Evolutionary conservation across 805 yeast species (phyloP), one percentile per base, ranked within the genome.

Genomic region (Komagataella kurtzmanii): DNA sequence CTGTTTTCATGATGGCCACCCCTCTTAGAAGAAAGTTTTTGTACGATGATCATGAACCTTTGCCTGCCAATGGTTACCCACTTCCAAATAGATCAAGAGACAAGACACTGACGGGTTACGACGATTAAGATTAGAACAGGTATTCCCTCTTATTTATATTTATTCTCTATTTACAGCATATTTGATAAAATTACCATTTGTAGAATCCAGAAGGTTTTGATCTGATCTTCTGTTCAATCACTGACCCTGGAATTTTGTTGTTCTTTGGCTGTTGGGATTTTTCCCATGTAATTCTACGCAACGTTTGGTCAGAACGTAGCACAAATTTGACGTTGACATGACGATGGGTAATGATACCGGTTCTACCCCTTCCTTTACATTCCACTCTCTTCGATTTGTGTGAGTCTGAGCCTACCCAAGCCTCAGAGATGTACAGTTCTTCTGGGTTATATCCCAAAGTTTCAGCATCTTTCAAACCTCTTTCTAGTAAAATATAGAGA

Each of bases 341-440:
- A 54, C 85, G 80, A 61, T 87, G 93, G 36, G 74, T 76, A 50
- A 85, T 76, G 53, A 86, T 68, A 63, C 98, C 98, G 18, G 78
- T 74, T 66, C 96, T 80, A 56, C 97, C 97, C 71, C 98, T 81
- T 56, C 93, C 96, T 70, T 88, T 89, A 63, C 76, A 74, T 59
- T 91, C 97, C 7, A 81, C 66, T 64, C 93, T 77, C 65, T 79
- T 83, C 24, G 63, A 60, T 82, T 85, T 80, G 50, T 68, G 61
- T 18, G 96, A 96, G 65, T 91, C 98, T 53, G 89, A 81, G 46
- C 97, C 97, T 24, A 81, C 81, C 97, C 97, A 91, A 54, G 89
- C 79, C 61, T 86, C 86, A 47, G 83, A 79, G 52, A 91, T 76
- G 59, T 83, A 87, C 46, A 89, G 65, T 44, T 76, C 76, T 54